phyloP scores from a whole-genome alignment of 768 basidiomycete genomes.

The Amyloporia xantha region DNA sequence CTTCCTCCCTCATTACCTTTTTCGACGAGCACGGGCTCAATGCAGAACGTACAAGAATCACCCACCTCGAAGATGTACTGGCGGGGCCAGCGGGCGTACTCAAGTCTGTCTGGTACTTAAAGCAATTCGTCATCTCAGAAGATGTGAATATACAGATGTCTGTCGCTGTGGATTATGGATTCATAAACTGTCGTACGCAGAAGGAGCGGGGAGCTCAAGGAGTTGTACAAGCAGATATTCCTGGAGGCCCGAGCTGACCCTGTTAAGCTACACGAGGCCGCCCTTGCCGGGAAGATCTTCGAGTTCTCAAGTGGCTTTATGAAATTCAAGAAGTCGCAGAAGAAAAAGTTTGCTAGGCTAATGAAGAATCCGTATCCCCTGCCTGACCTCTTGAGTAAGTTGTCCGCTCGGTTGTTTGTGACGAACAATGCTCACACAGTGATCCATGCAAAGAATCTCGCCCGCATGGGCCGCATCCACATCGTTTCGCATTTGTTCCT shows the following conservation, averaged over 20 bases:
- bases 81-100: slow-evolving; percentile 6
- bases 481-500: too few species aligned
- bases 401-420: too few species aligned
- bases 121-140: slow-evolving; percentile 21
- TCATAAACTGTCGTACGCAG: slow-evolving; percentile 25
- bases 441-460: too few species aligned
- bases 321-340: slow-evolving; percentile 14
- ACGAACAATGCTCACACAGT: too few species aligned
- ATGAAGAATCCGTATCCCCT: slow-evolving; percentile 26
- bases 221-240: slow-evolving; percentile 29
- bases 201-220: slow-evolving; percentile 21
- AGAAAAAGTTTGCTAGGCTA: slow-evolving; percentile 20
- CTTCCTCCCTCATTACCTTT: slow-evolving; percentile 20
- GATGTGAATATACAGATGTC: slow-evolving; percentile 5
- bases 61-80: slow-evolving; percentile 19
- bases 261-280: slow-evolving; percentile 30
- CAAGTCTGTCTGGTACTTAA: slow-evolving; percentile 35
- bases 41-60: neutral
- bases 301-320: slow-evolving; percentile 21
- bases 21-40: slow-evolving; percentile 19
- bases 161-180: slow-evolving; percentile 29
- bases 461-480: too few species aligned
- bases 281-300: slow-evolving; percentile 26
- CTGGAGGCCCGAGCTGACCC: slow-evolving; percentile 20
- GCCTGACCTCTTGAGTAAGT: too few species aligned